A percentile compares a stretch with the other conserved stretches of the same genome.
These are phyloP conservation scores for Theileria parva DNA, from an alignment of 169 alveolate genomes.

Conservation along the genomic window DNA sequence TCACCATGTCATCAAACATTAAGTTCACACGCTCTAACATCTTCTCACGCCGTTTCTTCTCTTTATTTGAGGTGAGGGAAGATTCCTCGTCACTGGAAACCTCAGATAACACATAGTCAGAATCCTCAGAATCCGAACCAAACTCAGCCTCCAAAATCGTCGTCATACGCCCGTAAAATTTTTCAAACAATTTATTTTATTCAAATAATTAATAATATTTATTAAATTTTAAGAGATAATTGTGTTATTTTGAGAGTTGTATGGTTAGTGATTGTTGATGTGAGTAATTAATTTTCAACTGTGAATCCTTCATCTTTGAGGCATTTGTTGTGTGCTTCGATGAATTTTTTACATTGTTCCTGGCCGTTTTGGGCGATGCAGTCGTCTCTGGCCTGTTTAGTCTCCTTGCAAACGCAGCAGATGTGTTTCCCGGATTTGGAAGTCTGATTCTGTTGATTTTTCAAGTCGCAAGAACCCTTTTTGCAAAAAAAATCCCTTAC, in stretches of 20 bases:
- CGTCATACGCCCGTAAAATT: slow-evolving; percentile 19
- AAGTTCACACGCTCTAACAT: slow-evolving; percentile 18
- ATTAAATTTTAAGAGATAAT: background rate
- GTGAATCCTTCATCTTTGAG: slow-evolving; percentile 72
- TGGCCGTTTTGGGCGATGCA: slow-evolving; percentile 71
- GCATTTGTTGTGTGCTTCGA: slow-evolving; percentile 75
- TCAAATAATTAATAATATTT: background rate
- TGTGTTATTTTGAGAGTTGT: background rate
- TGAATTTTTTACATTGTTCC: slow-evolving; percentile 63
- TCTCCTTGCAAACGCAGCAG: slow-evolving; percentile 78
- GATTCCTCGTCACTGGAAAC: slow-evolving; percentile 23
- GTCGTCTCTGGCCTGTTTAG: slow-evolving; percentile 74
- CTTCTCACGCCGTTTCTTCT: slow-evolving; percentile 17
- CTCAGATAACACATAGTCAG: slow-evolving; percentile 39
- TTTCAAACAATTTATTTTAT: background rate
- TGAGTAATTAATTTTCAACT: slow-evolving; percentile 50
- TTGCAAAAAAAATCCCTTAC: background rate
- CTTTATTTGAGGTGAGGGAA: slow-evolving; percentile 15
- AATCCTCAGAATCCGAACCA: slow-evolving; percentile 59
- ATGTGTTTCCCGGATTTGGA: slow-evolving; percentile 38
- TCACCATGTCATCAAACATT: slow-evolving; percentile 40
- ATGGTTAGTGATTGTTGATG: too few species aligned
- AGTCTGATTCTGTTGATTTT: background rate
- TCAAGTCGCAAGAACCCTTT: background rate
- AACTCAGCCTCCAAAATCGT: slow-evolving; percentile 42